Conservation (phyloP, 1,284 basidiomycete species). For the Kwoniella shivajii region DNA sequence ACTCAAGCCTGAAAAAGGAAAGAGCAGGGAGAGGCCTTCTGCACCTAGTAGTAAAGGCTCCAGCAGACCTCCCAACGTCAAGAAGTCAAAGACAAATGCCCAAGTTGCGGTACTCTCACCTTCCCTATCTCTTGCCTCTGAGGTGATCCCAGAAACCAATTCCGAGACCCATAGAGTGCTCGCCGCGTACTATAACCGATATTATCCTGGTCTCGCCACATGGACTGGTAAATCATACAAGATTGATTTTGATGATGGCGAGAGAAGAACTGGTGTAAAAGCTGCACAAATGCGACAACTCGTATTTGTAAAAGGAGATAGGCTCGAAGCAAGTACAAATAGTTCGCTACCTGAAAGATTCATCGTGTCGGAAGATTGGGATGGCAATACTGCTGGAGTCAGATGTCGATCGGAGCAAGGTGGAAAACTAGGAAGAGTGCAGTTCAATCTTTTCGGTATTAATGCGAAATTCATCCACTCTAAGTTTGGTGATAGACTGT, state of each 20-base stretch:
- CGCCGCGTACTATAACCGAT: slow-evolving; percentile 6
- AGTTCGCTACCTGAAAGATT: not conserved
- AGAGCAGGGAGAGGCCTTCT: not conserved
- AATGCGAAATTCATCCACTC: slow-evolving; percentile 2
- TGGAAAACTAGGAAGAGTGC: slow-evolving; percentile 1
- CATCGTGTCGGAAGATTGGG: slow-evolving; percentile 17
- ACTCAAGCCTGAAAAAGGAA: not conserved
- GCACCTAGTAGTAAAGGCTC: not conserved
- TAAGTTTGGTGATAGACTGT: slow-evolving; percentile 14
- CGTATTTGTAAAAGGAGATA: slow-evolving; percentile 14
- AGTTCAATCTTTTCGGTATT: slow-evolving; percentile 7
- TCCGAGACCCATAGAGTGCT: not conserved
- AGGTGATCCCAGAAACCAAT: not conserved
- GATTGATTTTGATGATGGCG: slow-evolving; percentile 12
- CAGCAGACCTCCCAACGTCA: not conserved
- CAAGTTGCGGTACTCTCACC: not conserved
- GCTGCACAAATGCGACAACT: slow-evolving; percentile 5
- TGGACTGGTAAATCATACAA: slow-evolving; percentile 4
- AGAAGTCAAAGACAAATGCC: not conserved
- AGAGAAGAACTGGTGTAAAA: not conserved
- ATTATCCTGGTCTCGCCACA: slow-evolving; percentile 7
- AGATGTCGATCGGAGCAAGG: not conserved
- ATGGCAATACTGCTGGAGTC: slow-evolving; percentile 9
- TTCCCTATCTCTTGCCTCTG: not conserved
- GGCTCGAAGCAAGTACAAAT: not conserved